These are phyloP conservation scores for Exophiala viscosa DNA, from an alignment of 2,329 filamentous ascomycete genomes.

Conservation along the genomic window DNA sequence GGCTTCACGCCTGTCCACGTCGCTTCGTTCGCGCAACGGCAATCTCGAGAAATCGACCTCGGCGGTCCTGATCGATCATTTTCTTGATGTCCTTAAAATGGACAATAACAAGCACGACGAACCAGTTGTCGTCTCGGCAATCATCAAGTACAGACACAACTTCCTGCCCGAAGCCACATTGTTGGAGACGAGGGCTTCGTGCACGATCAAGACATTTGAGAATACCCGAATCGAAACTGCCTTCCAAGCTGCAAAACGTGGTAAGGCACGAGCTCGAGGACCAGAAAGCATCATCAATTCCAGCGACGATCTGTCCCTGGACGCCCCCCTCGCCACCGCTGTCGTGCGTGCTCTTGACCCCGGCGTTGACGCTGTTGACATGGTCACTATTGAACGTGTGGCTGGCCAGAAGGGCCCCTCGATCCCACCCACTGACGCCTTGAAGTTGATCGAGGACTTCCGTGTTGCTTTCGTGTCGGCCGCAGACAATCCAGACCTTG, in stretches of 20 bases:
- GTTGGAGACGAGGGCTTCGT: constrained; percentile 9
- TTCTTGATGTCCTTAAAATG: constrained; percentile 18
- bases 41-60: constrained; percentile 5
- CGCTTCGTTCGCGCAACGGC: constrained; percentile 7
- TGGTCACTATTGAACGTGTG: constrained; percentile 1
- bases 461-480: constrained; percentile 6
- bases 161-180: constrained; percentile 11
- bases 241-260: background rate
- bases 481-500: background rate
- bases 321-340: background rate
- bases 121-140: constrained; percentile 10
- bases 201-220: background rate
- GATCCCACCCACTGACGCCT: constrained; percentile 3
- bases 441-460: constrained; percentile 13
- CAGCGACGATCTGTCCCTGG: background rate
- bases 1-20: constrained; percentile 15
- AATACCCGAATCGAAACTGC: background rate
- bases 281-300: background rate
- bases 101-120: constrained; percentile 16
- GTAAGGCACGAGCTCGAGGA: background rate
- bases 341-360: constrained; percentile 13
- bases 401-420: background rate
- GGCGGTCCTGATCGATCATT: constrained; percentile 19
- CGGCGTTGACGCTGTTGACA: constrained; percentile 1
- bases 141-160: constrained; percentile 14